phyloP scores from a whole-genome alignment of 495 filamentous ascomycete species.

The Aspergillus panamensis region DNA sequence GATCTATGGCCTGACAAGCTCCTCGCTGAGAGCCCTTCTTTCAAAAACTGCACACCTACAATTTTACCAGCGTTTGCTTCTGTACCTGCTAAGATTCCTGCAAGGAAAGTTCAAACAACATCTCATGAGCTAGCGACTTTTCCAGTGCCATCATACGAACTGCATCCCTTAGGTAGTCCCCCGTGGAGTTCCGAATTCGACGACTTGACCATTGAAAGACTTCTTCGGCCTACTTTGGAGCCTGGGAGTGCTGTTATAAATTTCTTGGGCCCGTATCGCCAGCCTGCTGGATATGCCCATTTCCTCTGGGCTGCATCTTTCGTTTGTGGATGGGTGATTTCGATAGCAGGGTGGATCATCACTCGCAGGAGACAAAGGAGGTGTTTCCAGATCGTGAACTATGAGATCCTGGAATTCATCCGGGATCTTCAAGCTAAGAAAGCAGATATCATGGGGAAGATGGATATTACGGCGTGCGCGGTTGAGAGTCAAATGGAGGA shows the following conservation, averaged over 20 bases:
- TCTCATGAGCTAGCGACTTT: neutral
- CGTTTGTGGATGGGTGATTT: neutral
- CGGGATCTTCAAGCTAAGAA: neutral
- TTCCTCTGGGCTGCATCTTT: neutral
- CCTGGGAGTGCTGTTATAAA: neutral
- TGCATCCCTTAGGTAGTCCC: neutral
- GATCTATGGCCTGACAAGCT: neutral
- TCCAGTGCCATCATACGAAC: neutral
- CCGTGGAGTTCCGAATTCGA: neutral
- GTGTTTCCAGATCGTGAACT: neutral
- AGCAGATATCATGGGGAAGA: neutral
- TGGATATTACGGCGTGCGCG: neutral
- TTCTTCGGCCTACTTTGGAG: neutral
- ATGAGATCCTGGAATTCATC: neutral
- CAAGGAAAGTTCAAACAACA: too few species aligned
- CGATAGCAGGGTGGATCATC: neutral
- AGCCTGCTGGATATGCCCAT: neutral
- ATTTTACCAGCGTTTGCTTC: too few species aligned
- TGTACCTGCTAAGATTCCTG: too few species aligned
- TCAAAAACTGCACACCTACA: too few species aligned
- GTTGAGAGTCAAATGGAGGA: slow-evolving; percentile 4
- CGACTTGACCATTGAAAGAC: neutral
- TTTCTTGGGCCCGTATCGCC: neutral
- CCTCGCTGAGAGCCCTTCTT: too few species aligned
- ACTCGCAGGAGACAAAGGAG: neutral